Evolutionary conservation across 2,329 filamentous ascomycete genomes (phyloP), one percentile per base, ranked within the genome.

Genomic region (Phialocephala subalpina): DNA sequence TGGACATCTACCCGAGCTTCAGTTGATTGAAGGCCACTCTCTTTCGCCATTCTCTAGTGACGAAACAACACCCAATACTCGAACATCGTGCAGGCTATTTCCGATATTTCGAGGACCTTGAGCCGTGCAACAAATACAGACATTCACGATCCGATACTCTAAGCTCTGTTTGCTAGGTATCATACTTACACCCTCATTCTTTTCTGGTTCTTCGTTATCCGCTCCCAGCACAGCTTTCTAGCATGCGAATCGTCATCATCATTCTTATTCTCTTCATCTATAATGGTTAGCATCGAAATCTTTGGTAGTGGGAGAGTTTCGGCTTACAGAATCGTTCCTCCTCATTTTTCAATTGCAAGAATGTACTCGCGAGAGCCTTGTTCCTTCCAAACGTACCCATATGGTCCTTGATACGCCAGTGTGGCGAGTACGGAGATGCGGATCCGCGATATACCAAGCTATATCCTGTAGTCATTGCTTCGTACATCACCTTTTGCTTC

Each of bases 401-500:
- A 53, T 53, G 49, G 27, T 18, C 12, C 27, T 53, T 25, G 11
- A 53, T 18, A 11, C 49, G 22, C 49, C 49, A 53, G 25, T 16
- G 25, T 16, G 49, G 27, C 11, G 49, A 53, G 25, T n/a, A 53
- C 3, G 49, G 49, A 16, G 49, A n/a, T 33, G 11, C 16, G 16
- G 49, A 53, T 33, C 18, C 27, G 49, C 22, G 49, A n/a, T 53
- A 53, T 33, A 53, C 4, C 25, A 53, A n/a, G 8, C 27, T 53
- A 53, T 53, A 29, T 1, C 49, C 49, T 7, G 49, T 53, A 33
- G 16, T 53, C 49, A 53, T 53, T 3, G 49, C 49, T 53, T 53
- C 49, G 25, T 53, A 53, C 49, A 53, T 53, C 25, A 53, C 49
- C 14, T 53, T 53, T 14, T 53, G 49, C 49, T 33, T 53, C 25